Evolutionary conservation across 768 basidiomycete genomes (phyloP).

Genomic region (Crucibulum laeve): DNA sequence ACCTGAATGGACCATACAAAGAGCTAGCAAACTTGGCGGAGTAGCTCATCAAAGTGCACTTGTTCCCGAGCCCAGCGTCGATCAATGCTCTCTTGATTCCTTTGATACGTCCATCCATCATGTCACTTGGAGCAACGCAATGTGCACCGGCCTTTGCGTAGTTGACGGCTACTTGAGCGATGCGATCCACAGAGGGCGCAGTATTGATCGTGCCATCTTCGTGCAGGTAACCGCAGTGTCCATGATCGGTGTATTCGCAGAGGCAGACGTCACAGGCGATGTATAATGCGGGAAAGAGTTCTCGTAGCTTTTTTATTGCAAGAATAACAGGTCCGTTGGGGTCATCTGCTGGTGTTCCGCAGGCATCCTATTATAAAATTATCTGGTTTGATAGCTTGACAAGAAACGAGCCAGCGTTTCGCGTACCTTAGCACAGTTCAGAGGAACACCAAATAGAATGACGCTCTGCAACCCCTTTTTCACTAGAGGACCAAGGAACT

Average conservation of each 20-base stretch:
- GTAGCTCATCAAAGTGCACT: constrained; percentile 92
- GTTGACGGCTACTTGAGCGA: constrained; percentile 87
- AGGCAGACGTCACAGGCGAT: constrained; percentile 95
- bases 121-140: constrained; percentile 97
- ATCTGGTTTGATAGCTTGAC: background rate
- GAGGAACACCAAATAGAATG: constrained; percentile 91
- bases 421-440: constrained; percentile 70
- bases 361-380: constrained; percentile 55
- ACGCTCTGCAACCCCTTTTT: constrained; percentile 88
- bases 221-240: constrained; percentile 87
- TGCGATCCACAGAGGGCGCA: constrained; percentile 74
- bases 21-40: constrained; percentile 96
- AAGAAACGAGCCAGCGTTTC: constrained; percentile 7
- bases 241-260: constrained; percentile 99
- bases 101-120: constrained; percentile 97
- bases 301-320: constrained; percentile 76
- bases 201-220: constrained; percentile 75
- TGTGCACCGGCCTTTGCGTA: constrained; percentile 97
- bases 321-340: constrained; percentile 87
- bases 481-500: constrained; percentile 82
- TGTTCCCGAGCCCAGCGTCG: constrained; percentile 79
- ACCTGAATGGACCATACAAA: constrained; percentile 96
- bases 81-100: constrained; percentile 87
- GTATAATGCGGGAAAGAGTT: constrained; percentile 79
- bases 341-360: constrained; percentile 89